Conservation (phyloP, 2,329 filamentous ascomycete genomes). For the Myriosclerotinia scirpicola region DNA sequence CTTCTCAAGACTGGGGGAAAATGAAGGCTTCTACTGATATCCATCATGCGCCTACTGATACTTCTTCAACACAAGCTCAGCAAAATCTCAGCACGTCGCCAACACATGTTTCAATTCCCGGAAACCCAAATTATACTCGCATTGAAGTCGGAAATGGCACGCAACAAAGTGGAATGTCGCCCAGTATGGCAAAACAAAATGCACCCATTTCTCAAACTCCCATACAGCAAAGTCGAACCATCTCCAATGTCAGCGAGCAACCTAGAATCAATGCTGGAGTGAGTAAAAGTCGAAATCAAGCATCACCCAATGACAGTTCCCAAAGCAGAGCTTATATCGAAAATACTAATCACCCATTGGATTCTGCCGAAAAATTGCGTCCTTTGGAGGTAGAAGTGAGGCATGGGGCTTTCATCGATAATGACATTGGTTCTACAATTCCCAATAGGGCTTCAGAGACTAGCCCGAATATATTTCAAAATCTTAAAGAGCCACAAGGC, state of each 20-base stretch:
- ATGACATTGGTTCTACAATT: neutral
- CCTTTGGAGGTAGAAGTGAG: neutral
- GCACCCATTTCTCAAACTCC: neutral
- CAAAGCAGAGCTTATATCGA: neutral
- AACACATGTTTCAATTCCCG: neutral
- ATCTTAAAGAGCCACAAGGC: neutral
- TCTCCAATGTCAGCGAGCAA: neutral
- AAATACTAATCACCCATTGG: neutral
- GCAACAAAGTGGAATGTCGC: neutral
- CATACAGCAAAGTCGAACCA: neutral
- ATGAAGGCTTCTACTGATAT: neutral
- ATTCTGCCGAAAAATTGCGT: neutral
- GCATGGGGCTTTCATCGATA: neutral
- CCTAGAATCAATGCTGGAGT: neutral
- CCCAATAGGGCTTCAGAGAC: neutral
- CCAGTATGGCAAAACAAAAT: neutral
- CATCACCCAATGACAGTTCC: neutral
- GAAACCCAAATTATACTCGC: neutral
- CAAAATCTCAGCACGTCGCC: neutral
- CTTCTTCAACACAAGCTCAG: neutral
- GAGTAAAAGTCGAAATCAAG: neutral
- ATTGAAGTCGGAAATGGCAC: neutral
- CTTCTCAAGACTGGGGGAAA: neutral
- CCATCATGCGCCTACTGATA: neutral
- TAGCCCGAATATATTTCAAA: neutral